A percentile compares a stretch with the other conserved stretches of the same genome.
Conservation (phyloP, 2,329 filamentous ascomycete species). For the Volutella citrinella region DNA sequence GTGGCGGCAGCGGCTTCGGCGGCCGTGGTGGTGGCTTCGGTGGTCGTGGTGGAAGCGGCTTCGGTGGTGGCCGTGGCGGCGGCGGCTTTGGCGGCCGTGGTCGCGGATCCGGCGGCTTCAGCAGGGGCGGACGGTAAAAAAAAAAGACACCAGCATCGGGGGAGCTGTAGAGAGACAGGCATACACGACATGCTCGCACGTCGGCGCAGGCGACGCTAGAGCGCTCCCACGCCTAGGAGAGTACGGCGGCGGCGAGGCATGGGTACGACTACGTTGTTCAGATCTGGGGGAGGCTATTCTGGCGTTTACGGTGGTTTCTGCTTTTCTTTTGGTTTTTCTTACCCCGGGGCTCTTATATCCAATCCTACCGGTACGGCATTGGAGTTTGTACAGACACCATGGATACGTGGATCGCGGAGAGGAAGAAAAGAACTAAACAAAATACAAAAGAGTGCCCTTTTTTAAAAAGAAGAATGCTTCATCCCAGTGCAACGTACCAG, state of each 20-base stretch:
- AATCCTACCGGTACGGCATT: conserved; percentile 18
- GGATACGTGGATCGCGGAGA: conserved; percentile 18
- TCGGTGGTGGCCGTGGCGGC: conserved; percentile 19
- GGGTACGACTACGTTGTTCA: conserved; percentile 15
- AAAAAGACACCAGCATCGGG: no score
- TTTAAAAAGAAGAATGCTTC: background rate
- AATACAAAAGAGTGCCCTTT: conserved; percentile 20
- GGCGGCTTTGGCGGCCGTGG: conserved; percentile 15
- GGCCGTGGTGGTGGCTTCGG: conserved; percentile 34
- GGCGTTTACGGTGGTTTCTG: conserved; percentile 18
- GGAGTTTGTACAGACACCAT: conserved; percentile 26
- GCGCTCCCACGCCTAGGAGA: conserved; percentile 3
- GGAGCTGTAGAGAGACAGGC: no score
- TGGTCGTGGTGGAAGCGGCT: conserved; percentile 21
- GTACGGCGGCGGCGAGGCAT: background rate
- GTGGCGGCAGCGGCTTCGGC: conserved; percentile 40
- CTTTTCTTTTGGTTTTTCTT: conserved; percentile 12
- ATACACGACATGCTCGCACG: no score
- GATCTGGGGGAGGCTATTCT: conserved; percentile 5
- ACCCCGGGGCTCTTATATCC: conserved; percentile 9
- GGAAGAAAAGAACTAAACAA: conserved; percentile 20
- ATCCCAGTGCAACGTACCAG: no score
- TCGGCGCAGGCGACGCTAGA: no score
- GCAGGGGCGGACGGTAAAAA: conserved; percentile 23
- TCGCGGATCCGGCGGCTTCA: conserved; percentile 28